Evolutionary conservation across 768 basidiomycete species (phyloP), one percentile per base, ranked within the genome.

Genomic region (Xerocomus brunneocitrinus): DNA sequence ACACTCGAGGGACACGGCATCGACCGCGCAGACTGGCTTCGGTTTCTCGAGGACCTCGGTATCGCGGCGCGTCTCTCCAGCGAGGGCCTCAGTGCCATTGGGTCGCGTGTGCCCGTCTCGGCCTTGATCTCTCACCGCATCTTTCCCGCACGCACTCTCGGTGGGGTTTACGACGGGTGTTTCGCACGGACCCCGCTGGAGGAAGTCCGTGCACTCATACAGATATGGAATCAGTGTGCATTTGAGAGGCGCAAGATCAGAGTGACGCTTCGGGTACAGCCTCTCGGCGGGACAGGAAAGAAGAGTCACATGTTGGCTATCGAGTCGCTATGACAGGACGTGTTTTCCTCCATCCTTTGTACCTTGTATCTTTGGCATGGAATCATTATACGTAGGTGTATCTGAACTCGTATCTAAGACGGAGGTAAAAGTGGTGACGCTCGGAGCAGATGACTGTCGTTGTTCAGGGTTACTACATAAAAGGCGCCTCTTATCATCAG

Each of bases 151-250:
- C 54, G 49, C 30, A 16, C 43, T 4, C 24, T 57, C 16, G 65
- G 65, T 9, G 43, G 47, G 13, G 45, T 50, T 8, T 69, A 69
- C 43, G 60, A 69, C 45, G 22, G 51, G 0, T 45, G 8, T 19
- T 69, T 69, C 36, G 44, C 44, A 30, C 60, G 60, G 36, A 59
- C 22, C 38, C 55, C 57, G 1, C 22, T 45, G 2, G 54, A 65
- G 2, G 61, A 69, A 34, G 63, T 71, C 30, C 52, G 56, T 45
- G 65, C 67, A 7, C 58, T 69, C 30, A 41, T 69, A 9, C 40
- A 52, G 16, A 52, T 71, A 13, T 69, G 67, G 67, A 69, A 71
- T 24, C 57, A 69, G 49, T 64, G 67, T 53, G 67, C 67, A 5
- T 64, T 69, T 12, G 67, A 71, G 54, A 59, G 67, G 30, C 67